Base-by-base conservation (phyloP, 176 grass and related monocot genomes). In the Dactylis glomerata region DNA sequence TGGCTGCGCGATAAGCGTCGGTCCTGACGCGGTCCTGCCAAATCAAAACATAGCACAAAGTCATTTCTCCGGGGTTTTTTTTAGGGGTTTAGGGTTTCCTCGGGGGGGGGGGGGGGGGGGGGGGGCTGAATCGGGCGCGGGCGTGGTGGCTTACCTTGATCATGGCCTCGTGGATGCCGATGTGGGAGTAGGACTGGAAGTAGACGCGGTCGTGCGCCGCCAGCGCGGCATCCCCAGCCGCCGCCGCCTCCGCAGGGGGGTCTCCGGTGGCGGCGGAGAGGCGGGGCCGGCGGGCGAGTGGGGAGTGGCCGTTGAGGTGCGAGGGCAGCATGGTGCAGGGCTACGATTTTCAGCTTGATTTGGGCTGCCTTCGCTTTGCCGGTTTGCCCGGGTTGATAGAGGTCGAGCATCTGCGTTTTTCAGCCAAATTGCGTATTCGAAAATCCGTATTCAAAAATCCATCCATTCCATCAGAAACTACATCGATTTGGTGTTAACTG, bases 81-180 rank as follows among this genome's bases (percentile, higher is more conserved):
- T 77, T 76, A 64, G 73, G 78, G 72, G 78, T 54, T 84, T 85
- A 56, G 73, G 59, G 28, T 67, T 64, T 56, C 11, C 11, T n/a
- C n/a, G n/a, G n/a, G n/a, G 56, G 26, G n/a, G 68, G 16, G 56
- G 13, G 59, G 27, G 37, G 0, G 32, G 3, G 38, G 0, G 33
- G 2, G 69, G 7, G 70, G 41, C 50, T 41, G 61, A 42, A 89
- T 47, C 67, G 30, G 75, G 84, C 45, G 28, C 13, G 5, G 17
- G 69, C 8, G 0, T 27, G 30, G 30, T 0, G 22, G 32, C 34
- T 68, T 59, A 97, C 94, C 92, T 94, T 94, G 70, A 97, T 94
- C 95, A 97, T 97, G 62, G 85, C 68, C 77, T 94, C 90, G 52
- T 97, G 95, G 83, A 97, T 92, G 34, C 82, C 90, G 80, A 97